Percentiles rank a stretch among this genome's conserved stretches.
phyloP scores from a whole-genome alignment of 139 green algal species.

The Ostreobium quekettii region DNA sequence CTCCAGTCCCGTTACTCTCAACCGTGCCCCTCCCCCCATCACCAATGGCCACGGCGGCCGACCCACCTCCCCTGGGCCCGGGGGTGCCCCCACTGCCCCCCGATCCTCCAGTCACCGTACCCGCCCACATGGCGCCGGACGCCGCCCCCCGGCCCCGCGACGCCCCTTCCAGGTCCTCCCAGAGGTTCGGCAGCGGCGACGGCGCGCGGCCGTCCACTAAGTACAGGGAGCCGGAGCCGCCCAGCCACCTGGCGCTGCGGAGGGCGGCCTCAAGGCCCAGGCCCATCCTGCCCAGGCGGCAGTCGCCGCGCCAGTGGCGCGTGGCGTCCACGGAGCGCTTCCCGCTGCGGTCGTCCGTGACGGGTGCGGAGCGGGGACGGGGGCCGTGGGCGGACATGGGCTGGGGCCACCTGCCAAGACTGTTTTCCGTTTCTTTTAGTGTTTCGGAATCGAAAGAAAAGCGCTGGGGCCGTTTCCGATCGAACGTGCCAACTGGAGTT shows the following conservation, averaged over 20 bases:
- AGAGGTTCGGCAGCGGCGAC: no score
- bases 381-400: background rate
- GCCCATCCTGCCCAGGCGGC: constrained; percentile 23
- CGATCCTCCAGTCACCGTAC: no score
- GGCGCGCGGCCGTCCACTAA: background rate
- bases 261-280: constrained; percentile 13
- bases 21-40: no score
- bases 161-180: no score
- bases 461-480: background rate
- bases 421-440: background rate
- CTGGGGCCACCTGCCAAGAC: background rate
- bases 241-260: constrained; percentile 13
- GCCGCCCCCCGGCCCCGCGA: no score
- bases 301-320: constrained; percentile 20
- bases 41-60: no score
- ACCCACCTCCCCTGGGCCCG: no score
- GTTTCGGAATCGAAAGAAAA: background rate
- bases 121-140: no score
- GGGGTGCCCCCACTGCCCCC: no score
- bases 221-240: background rate
- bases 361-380: constrained; percentile 21
- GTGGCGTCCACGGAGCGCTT: constrained; percentile 35
- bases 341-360: constrained; percentile 35
- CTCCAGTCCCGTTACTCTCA: no score
- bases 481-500: background rate